Evolutionary conservation across 106 monocot genomes (phyloP), one percentile per base, ranked within the genome.

Genomic region (Chionographis japonica): DNA sequence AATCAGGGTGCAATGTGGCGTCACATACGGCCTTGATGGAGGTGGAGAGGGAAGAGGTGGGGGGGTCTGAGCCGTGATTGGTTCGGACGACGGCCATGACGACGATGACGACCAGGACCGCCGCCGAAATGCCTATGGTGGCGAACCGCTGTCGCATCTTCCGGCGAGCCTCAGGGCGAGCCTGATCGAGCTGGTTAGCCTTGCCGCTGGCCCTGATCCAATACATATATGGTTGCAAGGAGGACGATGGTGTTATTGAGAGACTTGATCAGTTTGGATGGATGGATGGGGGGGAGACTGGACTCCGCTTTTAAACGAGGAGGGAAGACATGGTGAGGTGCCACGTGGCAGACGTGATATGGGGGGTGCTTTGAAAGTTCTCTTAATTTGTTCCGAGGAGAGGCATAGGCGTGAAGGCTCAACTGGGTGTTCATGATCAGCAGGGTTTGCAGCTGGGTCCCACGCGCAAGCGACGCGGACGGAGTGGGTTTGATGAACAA

Each of bases 111-210:
- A 64, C 27, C 41, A 73, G 73, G 3, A 64, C 0, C 13, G 42
- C 40, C 3, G 58, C 17, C 17, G 73, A 73, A 8, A 62, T 35
- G 55, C 9, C 17, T 38, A 73, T 64, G 73, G 65, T 56, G 64
- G 64, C 19, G 40, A 63, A 4, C 16, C 43, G 73, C 8, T 35
- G 62, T 16, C 52, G 52, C 14, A 64, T 19, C 35, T 64, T 63
- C 63, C 73, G 73, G 56, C 64, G 64, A 27, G 55, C 64, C 54
- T 67, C 54, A 13, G 54, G 54, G 67, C 37, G 14, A 2, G 52
- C 67, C 5, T 67, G 52, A 35, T 67, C 67, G 54, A 51, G 6
- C 14, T 51, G 16, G 53, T 54, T 37, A 36, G 54, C 19, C 11
- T 54, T 52, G 37, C 67, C 67, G 53, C 54, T 54, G 52, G 51